These are phyloP conservation scores for Diaporthe caulivora DNA, from an alignment of 2,329 filamentous ascomycete genomes.

Conservation along the genomic window DNA sequence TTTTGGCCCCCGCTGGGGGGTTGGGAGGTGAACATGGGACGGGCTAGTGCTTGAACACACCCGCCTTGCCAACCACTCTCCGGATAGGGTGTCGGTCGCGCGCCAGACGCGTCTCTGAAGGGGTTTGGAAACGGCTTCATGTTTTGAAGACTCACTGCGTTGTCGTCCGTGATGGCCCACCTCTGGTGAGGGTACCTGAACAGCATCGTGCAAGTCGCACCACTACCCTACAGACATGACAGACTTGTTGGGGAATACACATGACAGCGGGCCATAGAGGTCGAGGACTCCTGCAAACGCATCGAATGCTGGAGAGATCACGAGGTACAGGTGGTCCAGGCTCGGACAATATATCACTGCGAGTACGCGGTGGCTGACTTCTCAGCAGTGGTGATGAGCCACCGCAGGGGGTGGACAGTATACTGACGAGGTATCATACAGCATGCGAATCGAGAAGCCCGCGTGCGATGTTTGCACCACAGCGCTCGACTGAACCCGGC, in stretches of 20 bases:
- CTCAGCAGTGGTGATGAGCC: background rate
- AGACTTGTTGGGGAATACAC: background rate
- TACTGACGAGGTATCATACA: background rate
- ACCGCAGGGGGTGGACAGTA: background rate
- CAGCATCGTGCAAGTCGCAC: background rate
- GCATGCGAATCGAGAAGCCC: background rate
- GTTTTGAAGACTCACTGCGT: conserved; percentile 22
- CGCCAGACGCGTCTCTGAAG: conserved; percentile 9
- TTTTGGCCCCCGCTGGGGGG: background rate
- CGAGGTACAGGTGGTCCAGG: background rate
- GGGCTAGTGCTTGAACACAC: background rate
- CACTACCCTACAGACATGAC: background rate
- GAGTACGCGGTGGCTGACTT: too few relatives aligned
- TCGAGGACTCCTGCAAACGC: background rate
- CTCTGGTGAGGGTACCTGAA: background rate
- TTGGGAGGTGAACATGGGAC: background rate
- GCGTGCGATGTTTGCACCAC: background rate
- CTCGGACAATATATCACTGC: background rate
- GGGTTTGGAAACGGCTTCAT: conserved; percentile 22
- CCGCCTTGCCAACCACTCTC: conserved; percentile 2
- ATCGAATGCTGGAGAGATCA: background rate
- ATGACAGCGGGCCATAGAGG: background rate
- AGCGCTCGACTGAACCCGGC: background rate
- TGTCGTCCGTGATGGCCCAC: background rate
- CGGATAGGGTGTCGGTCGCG: background rate